phyloP scores from a whole-genome alignment of 2,329 filamentous ascomycete genomes.

The Venturia effusa region DNA sequence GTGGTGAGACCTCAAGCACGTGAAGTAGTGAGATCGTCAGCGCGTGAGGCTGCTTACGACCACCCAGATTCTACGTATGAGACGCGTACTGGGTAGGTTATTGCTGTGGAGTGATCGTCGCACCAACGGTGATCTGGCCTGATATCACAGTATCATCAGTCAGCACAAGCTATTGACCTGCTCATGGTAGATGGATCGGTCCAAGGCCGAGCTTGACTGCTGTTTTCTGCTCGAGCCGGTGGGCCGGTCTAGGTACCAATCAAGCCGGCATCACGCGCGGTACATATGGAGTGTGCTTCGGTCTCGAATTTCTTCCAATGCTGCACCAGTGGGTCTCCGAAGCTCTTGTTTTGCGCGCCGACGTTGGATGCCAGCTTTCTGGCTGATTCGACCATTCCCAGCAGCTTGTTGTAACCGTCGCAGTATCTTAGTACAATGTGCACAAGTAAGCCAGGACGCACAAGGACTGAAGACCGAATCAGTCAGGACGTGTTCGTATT shows the following conservation, averaged over 20 bases:
- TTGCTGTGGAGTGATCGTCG: no score
- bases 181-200: neutral
- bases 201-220: neutral
- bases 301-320: neutral
- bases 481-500: neutral
- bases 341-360: neutral
- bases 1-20: no score
- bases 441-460: neutral
- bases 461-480: neutral
- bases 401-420: no score
- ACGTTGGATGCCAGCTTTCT: neutral
- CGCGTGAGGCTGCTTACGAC: no score
- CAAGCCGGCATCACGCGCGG: neutral
- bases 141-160: neutral
- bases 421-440: neutral
- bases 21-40: no score
- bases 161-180: neutral
- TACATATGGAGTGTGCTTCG: no score
- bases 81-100: no score
- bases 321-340: neutral
- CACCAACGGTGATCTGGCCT: no score
- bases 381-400: no score
- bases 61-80: no score
- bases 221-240: neutral
- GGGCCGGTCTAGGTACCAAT: neutral